A percentile compares a stretch with the other conserved stretches of the same genome.
These are phyloP conservation scores for Orbilia ellipsospora DNA, from an alignment of 2,329 filamentous ascomycete genomes.

Conservation along the genomic window DNA sequence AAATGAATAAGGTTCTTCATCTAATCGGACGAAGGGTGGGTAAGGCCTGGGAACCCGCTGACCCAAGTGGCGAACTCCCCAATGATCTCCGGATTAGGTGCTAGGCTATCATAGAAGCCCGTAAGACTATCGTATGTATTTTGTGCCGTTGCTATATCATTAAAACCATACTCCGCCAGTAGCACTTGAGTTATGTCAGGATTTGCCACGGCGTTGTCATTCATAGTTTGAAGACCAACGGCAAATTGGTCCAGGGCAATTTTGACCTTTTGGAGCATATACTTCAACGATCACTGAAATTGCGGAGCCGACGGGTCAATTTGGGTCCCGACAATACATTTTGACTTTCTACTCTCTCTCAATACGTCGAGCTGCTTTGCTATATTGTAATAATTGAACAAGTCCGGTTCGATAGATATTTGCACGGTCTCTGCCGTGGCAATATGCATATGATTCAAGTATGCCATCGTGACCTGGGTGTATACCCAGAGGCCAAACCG, in stretches of 20 bases:
- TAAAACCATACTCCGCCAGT: slow-evolving; percentile 5
- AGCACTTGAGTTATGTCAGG: neutral
- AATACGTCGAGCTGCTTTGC: slow-evolving; percentile 15
- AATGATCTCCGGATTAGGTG: slow-evolving; percentile 4
- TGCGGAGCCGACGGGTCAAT: neutral
- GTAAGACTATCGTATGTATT: slow-evolving; percentile 2
- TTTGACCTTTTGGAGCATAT: slow-evolving; percentile 7
- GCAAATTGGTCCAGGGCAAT: slow-evolving; percentile 15
- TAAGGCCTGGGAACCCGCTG: neutral
- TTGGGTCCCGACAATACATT: neutral
- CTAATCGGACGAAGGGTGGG: neutral
- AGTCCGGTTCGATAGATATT: slow-evolving; percentile 22
- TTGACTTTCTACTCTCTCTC: neutral
- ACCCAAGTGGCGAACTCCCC: slow-evolving; percentile 14
- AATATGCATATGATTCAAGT: slow-evolving; percentile 11
- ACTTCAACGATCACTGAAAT: slow-evolving; percentile 5
- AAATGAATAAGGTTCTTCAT: slow-evolving; percentile 1
- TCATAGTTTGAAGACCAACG: neutral
- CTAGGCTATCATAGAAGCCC: neutral
- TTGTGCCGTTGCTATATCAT: slow-evolving; percentile 19
- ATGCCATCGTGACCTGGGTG: slow-evolving; percentile 8
- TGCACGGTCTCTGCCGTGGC: slow-evolving; percentile 14
- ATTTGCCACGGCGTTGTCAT: slow-evolving; percentile 5
- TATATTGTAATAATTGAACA: slow-evolving; percentile 13
- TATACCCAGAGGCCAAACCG: slow-evolving; percentile 25